Evolutionary conservation across 1,139 yeast species (phyloP), one percentile per base, ranked within the genome.

Genomic region (Kodamaea fungicola): DNA sequence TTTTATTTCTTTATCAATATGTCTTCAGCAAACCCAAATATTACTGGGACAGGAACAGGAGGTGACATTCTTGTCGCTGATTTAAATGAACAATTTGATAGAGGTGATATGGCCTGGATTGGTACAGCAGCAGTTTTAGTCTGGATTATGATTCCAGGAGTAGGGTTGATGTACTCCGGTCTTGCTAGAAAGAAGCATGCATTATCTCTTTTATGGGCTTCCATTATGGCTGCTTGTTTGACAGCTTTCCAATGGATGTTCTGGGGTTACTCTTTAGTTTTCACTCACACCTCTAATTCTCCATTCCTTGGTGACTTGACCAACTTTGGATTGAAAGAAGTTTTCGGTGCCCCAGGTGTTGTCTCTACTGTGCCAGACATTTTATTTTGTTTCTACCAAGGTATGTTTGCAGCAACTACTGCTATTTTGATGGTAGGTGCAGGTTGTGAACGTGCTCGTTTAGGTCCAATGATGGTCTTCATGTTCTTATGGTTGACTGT

Each of bases 371-470:
- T 89, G 24, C 97, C 97, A 12, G 96, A 88, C 59, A 83, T 90
- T 42, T 75, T 89, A 43, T 90, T 82, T 67, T 83, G 90, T 56
- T 80, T 87, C 49, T 90, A 81, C 76, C 97, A 90, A 65, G 95
- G 97, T 52, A 88, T 88, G 96, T 90, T 90, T 56, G 97, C 97
- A 34, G 80, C 85, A 56, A 83, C 83, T 38, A 88, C 97, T 28
- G 97, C 94, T 42, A 83, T 87, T 59, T 78, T 92, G 64, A 83
- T 90, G 92, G 77, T 89, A 34, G 97, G 97, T 57, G 97, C 96
- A 59, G 96, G 96, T 34, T 88, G 95, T 61, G 98, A 92, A 67
- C 80, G 97, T 60, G 97, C 96, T n/a, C 76, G 97, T 53, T 76
- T 90, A 47, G 89, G 92, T 30, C 97, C 97, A 42, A 86, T 90